Evolutionary conservation across 495 filamentous ascomycete species (phyloP), one percentile per base, ranked within the genome.

Genomic region (Penicillium robsamsonii): DNA sequence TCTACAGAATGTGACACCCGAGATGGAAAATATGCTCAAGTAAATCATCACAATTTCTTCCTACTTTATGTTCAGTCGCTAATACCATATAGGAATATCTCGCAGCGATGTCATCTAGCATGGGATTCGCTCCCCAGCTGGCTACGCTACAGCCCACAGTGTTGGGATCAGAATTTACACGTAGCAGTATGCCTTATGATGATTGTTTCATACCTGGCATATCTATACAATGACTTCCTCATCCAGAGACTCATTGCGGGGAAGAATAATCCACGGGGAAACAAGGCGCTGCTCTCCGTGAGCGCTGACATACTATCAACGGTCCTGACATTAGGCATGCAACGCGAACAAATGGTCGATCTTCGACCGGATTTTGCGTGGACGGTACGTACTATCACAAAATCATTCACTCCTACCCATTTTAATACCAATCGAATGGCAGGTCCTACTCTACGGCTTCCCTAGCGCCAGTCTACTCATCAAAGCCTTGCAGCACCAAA

Each of bases 191-290:
- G 58, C 9, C 58, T 76, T 13, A 75, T 76, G 53, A 50, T 73
- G 7, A 69, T 67, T 4, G 57, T 69, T 5, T 64, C 71, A 1
- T 71, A 70, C 29, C 62, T 76, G 3, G 66, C 69, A 13, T 75
- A 77, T 50, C 67, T 74, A 0, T 71, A 74, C 29, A 79, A 79
- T 49, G 67, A 76, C 17, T 72, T 81, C 35, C 69, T 79, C 22
- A 65, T 79, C 8, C 73, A 81, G 33, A 61, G 71, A 13, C 69
- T 81, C 0, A 61, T 81, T 25, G 71, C 71, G 6, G 72, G 71
- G 25, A 74, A 75, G 47, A 60, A 38, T 11, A 59, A 70, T 7
- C 53, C 67, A 0, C 63, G 65, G 4, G 72, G 68, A 7, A 67
- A 63, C 20, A 49, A 64, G 0, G 64, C 71, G 9, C 66, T 72